Evolutionary conservation across 225 moss, liverwort and hornwort species (phyloP).

Genomic region (Climacium dendroides): DNA sequence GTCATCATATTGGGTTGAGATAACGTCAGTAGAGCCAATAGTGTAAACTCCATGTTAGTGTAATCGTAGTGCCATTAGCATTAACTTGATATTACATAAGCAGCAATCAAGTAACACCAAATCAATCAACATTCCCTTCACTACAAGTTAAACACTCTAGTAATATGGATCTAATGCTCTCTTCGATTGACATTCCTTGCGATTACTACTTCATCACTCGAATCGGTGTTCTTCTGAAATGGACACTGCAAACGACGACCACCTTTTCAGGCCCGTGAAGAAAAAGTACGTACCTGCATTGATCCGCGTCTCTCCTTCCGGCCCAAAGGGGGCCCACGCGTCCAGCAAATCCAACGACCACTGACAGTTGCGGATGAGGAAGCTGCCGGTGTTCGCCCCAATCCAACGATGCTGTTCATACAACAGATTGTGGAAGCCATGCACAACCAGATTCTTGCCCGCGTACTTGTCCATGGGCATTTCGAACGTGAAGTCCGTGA

Average conservation of each 20-base stretch:
- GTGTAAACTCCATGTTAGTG: not conserved
- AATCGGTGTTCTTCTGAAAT: not conserved
- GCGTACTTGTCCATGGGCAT: conserved; percentile 52
- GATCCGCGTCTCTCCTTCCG: conserved; percentile 10
- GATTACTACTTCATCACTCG: too few species aligned
- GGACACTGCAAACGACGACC: not conserved
- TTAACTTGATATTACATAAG: not conserved
- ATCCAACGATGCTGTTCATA: conserved; percentile 53
- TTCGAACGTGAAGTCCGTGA: conserved; percentile 63
- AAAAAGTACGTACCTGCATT: conserved; percentile 14
- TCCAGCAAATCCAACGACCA: conserved; percentile 77
- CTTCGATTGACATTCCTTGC: not conserved
- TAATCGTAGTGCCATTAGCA: not conserved
- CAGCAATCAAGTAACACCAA: not conserved
- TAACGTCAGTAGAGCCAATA: not conserved
- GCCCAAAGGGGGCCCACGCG: conserved; percentile 58
- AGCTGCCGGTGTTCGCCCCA: conserved; percentile 48
- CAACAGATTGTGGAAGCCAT: conserved; percentile 40
- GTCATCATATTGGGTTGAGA: not conserved
- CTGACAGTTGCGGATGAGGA: conserved; percentile 75
- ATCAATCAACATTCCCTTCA: not conserved
- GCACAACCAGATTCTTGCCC: conserved; percentile 42
- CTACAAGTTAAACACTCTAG: not conserved
- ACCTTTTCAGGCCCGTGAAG: not conserved
- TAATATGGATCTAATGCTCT: not conserved